A percentile compares a stretch with the other conserved stretches of the same genome.
These are phyloP conservation scores for Pythium grandisporangium DNA, from an alignment of 352 stramenopile species.

Conservation along the genomic window DNA sequence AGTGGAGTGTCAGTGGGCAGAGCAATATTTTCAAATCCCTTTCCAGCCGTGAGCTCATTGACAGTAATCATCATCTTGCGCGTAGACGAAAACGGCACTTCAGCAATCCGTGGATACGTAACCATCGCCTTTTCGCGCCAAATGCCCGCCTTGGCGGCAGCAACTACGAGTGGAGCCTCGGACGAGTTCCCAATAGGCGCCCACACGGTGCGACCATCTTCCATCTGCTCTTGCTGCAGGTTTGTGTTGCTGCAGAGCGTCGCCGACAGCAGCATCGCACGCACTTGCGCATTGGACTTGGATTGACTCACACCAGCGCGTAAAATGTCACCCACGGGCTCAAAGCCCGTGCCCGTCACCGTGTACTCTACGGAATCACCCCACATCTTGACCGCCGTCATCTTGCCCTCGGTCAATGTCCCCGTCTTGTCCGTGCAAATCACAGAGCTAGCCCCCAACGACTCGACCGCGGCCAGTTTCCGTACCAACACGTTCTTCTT, in stretches of 20 bases:
- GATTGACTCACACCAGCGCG: slow-evolving; percentile 27
- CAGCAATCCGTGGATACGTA: slow-evolving; percentile 56
- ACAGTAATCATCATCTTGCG: slow-evolving; percentile 91
- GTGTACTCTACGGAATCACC: slow-evolving; percentile 39
- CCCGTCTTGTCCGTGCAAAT: slow-evolving; percentile 93
- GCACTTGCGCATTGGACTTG: slow-evolving; percentile 27
- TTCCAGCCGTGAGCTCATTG: slow-evolving; percentile 26
- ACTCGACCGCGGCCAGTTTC: slow-evolving; percentile 70
- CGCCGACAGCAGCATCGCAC: slow-evolving; percentile 39
- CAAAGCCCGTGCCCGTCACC: slow-evolving; percentile 42
- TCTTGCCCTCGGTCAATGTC: slow-evolving; percentile 86
- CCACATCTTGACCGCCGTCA: slow-evolving; percentile 75
- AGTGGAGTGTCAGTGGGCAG: slow-evolving; percentile 29
- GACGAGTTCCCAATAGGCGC: slow-evolving; percentile 61
- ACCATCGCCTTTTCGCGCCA: slow-evolving; percentile 33
- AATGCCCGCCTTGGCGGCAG: slow-evolving; percentile 51
- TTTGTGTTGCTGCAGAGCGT: slow-evolving; percentile 65
- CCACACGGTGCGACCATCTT: slow-evolving; percentile 27
- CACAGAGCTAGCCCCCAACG: slow-evolving; percentile 86
- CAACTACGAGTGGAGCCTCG: slow-evolving; percentile 53
- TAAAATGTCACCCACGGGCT: slow-evolving; percentile 43
- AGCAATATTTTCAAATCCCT: slow-evolving; percentile 25
- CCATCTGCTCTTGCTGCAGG: slow-evolving; percentile 37
- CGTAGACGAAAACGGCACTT: slow-evolving; percentile 92
- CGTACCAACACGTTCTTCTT: slow-evolving; percentile 81